Evolutionary conservation across 179 eudicot species (phyloP).

Genomic region (Kewa caespitosa): DNA sequence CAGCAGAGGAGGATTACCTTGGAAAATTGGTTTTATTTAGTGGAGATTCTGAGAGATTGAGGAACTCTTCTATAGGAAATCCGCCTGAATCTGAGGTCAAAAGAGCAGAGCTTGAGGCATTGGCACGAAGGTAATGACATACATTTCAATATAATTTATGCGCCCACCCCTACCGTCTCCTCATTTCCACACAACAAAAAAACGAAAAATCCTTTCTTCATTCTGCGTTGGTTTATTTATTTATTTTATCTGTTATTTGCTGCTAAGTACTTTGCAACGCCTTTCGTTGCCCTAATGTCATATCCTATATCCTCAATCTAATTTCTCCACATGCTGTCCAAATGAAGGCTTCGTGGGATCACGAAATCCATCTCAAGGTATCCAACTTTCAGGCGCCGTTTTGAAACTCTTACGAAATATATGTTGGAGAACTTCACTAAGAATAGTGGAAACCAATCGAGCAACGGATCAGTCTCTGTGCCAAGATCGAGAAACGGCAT

Average conservation of each 20-base stretch:
- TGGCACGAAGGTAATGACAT: constrained; percentile 73
- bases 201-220: too few species aligned
- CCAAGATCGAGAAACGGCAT: constrained; percentile 44
- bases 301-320: background rate
- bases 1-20: constrained; percentile 64
- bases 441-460: constrained; percentile 34
- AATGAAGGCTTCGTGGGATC: constrained; percentile 79
- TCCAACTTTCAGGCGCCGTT: constrained; percentile 84
- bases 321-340: background rate
- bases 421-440: constrained; percentile 52
- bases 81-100: constrained; percentile 62
- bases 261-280: too few species aligned
- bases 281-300: background rate
- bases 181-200: background rate
- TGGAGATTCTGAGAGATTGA: constrained; percentile 55
- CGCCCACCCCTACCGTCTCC: background rate
- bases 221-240: background rate
- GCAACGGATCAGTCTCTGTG: constrained; percentile 29
- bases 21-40: constrained; percentile 59
- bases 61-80: constrained; percentile 32
- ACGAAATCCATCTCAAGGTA: constrained; percentile 79
- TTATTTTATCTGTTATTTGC: too few species aligned
- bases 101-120: constrained; percentile 81
- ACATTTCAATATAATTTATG: background rate
- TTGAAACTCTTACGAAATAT: constrained; percentile 51